A percentile compares a stretch with the other conserved stretches of the same genome.
phyloP scores from a whole-genome alignment of 768 basidiomycete genomes.

The Tubosaeta sp. region DNA sequence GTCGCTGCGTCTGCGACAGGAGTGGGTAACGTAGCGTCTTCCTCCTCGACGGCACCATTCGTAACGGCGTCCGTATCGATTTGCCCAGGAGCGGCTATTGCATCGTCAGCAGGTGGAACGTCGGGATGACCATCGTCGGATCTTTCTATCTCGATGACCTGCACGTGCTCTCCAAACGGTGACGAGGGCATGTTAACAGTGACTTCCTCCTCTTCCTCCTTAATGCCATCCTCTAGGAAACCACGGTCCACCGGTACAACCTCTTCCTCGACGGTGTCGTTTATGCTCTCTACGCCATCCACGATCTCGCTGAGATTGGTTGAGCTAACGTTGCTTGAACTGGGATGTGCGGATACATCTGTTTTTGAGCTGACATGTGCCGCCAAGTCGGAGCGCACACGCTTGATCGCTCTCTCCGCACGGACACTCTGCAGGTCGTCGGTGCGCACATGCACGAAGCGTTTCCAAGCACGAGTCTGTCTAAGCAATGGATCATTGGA shows the following conservation, averaged over 20 bases:
- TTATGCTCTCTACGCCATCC: conserved; percentile 30
- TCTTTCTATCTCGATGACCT: conserved; percentile 21
- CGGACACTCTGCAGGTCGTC: conserved; percentile 88
- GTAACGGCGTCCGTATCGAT: conserved; percentile 22
- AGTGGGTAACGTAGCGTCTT: conserved; percentile 32
- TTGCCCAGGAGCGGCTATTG: conserved; percentile 5
- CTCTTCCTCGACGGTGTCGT: conserved; percentile 24
- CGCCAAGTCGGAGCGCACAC: conserved; percentile 79
- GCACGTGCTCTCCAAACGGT: conserved; percentile 6
- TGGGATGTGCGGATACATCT: conserved; percentile 21
- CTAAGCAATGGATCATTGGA: conserved; percentile 65
- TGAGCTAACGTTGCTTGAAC: conserved; percentile 26
- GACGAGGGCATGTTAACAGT: conserved; percentile 2
- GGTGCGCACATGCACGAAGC: conserved; percentile 79
- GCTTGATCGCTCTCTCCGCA: conserved; percentile 83
- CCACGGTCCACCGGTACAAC: conserved; percentile 12
- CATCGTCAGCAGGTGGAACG: conserved; percentile 5
- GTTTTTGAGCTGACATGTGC: conserved; percentile 51
- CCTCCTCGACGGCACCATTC: conserved; percentile 24
- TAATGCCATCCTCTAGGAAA: conserved; percentile 20
- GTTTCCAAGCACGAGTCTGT: conserved; percentile 70
- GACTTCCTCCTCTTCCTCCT: conserved; percentile 23
- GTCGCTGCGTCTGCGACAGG: conserved; percentile 35
- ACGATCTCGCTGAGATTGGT: conserved; percentile 31
- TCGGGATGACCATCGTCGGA: conserved; percentile 20